phyloP scores from a whole-genome alignment of 768 basidiomycete species.

The Suillus spraguei region DNA sequence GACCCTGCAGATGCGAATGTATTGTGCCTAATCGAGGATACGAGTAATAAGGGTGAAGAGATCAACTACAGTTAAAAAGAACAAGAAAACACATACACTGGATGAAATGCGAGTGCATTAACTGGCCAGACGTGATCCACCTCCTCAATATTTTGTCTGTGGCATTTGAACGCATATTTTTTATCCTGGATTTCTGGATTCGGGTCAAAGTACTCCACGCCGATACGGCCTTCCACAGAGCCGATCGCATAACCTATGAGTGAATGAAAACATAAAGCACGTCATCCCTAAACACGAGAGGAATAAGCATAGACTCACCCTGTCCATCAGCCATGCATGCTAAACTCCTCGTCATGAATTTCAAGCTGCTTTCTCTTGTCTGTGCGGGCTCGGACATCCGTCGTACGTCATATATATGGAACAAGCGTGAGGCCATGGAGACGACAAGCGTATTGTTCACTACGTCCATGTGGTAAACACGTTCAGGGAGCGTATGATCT shows the following conservation, averaged over 20 bases:
- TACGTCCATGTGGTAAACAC: constrained; percentile 83
- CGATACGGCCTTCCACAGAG: constrained; percentile 94
- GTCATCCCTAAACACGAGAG: constrained; percentile 4
- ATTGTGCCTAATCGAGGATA: constrained; percentile 60
- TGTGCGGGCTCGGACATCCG: constrained; percentile 77
- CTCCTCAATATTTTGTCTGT: constrained; percentile 86
- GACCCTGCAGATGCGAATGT: constrained; percentile 97
- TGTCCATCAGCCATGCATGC: constrained; percentile 93
- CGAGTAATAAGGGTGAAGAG: neutral
- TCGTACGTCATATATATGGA: constrained; percentile 87
- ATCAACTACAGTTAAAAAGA: constrained; percentile 3
- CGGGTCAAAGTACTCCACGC: constrained; percentile 95
- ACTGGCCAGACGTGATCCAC: constrained; percentile 98
- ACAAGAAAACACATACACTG: constrained; percentile 50
- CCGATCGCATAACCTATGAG: constrained; percentile 84
- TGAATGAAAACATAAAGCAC: constrained; percentile 6
- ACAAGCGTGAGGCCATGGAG: constrained; percentile 88
- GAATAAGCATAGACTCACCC: constrained; percentile 47
- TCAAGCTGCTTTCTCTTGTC: constrained; percentile 88
- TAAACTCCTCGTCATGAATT: constrained; percentile 91
- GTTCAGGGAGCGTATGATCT: constrained; percentile 71
- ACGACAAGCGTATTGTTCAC: constrained; percentile 83
- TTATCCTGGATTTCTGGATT: constrained; percentile 75
- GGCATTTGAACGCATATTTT: constrained; percentile 91
- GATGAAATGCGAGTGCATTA: constrained; percentile 94